Percentiles rank a stretch among this genome's conserved stretches.
Conservation (phyloP, 768 basidiomycete genomes). For the Naganishia vishniacii region DNA sequence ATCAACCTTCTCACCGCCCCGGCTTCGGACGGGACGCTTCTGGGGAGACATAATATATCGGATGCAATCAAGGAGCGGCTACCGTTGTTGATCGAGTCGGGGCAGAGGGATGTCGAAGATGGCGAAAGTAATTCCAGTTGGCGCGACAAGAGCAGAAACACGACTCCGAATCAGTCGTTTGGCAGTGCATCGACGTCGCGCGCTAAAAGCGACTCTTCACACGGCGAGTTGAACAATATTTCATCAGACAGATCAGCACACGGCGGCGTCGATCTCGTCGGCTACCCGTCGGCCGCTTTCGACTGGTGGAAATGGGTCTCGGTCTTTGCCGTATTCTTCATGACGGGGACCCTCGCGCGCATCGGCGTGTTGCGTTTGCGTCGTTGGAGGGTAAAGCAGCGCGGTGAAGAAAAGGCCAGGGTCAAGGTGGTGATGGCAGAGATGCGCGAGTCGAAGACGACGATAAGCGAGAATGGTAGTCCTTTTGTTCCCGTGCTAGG, state of each 20-base stretch:
- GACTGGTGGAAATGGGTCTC: conserved; percentile 28
- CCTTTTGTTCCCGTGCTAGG: no score
- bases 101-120: conserved; percentile 21
- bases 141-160: not conserved
- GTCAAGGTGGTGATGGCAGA: not conserved
- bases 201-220: no score
- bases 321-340: conserved; percentile 14
- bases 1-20: conserved; percentile 53
- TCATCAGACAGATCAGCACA: not conserved
- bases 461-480: no score
- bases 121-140: not conserved
- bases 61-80: conserved; percentile 37
- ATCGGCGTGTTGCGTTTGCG: conserved; percentile 19
- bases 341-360: conserved; percentile 10
- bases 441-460: not conserved
- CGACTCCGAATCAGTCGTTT: no score
- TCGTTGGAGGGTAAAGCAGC: conserved; percentile 15
- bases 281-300: conserved; percentile 26
- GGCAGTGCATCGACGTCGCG: no score
- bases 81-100: conserved; percentile 37
- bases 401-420: conserved; percentile 13
- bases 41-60: conserved; percentile 38
- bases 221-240: not conserved
- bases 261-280: conserved; percentile 27
- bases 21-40: conserved; percentile 34